Evolutionary conservation across 805 yeast species (phyloP).

Genomic region (Pichia occidentalis): DNA sequence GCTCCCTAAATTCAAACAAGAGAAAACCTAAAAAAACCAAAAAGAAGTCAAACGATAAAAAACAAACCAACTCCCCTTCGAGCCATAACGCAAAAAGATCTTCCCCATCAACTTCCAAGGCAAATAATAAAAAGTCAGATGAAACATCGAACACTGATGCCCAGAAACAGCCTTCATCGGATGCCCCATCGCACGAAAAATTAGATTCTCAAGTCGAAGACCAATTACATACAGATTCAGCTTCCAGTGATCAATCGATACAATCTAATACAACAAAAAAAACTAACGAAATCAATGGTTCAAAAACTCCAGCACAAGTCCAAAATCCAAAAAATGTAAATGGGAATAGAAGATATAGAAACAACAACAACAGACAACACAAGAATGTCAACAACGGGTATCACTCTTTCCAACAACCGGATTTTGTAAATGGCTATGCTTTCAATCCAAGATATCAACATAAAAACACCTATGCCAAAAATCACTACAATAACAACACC

Average conservation of each 20-base stretch:
- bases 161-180: too few species aligned
- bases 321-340: too few species aligned
- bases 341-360: neutral
- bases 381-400: neutral
- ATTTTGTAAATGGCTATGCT: too few species aligned
- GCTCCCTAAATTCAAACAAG: conserved; percentile 1
- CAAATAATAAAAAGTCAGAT: neutral
- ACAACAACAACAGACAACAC: neutral
- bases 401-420: too few species aligned
- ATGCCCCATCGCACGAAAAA: too few species aligned
- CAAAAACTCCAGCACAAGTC: too few species aligned
- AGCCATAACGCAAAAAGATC: neutral
- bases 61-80: neutral
- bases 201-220: too few species aligned
- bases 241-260: too few species aligned
- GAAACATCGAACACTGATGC: neutral
- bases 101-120: neutral
- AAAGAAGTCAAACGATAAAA: conserved; percentile 2
- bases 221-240: too few species aligned
- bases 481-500: neutral
- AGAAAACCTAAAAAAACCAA: conserved; percentile 5
- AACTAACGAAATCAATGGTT: too few species aligned
- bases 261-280: too few species aligned
- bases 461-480: neutral
- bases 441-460: too few species aligned